Evolutionary conservation across 2,329 filamentous ascomycete genomes (phyloP).

Genomic region (Fusarium papillatum): DNA sequence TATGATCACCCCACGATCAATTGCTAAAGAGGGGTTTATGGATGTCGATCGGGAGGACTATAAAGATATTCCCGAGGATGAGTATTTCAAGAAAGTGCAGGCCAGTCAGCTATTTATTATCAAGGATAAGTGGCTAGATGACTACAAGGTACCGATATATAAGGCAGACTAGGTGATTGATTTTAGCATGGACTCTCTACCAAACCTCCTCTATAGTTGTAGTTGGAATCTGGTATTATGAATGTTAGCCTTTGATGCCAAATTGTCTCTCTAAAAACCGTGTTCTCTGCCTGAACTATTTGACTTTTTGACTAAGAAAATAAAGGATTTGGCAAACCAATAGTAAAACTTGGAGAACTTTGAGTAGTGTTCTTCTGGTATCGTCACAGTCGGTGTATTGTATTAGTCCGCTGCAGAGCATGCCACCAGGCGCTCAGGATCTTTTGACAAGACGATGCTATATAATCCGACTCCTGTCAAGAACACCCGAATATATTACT

Average conservation of each 20-base stretch:
- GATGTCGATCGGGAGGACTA: constrained; percentile 39
- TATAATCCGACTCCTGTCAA: background rate
- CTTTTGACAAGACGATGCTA: background rate
- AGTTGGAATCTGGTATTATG: background rate
- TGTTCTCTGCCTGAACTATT: background rate
- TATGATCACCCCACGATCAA: constrained; percentile 37
- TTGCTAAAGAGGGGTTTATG: constrained; percentile 33
- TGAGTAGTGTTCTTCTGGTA: background rate
- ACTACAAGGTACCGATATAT: constrained; percentile 28
- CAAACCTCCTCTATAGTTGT: background rate
- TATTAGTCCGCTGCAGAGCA: background rate
- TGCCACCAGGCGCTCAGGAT: background rate
- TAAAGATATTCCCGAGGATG: constrained; percentile 29
- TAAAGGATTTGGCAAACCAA: background rate
- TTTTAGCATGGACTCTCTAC: background rate
- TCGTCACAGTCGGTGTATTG: background rate
- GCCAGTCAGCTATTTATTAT: constrained; percentile 33
- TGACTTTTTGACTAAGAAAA: background rate
- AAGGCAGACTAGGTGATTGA: background rate
- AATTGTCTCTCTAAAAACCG: too few relatives aligned
- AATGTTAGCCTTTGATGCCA: too few relatives aligned
- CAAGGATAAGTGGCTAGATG: constrained; percentile 35
- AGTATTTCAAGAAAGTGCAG: constrained; percentile 31
- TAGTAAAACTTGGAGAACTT: background rate
- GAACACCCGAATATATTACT: background rate